Conservation (phyloP, 1,139 yeast species). For the Pichia sp. region DNA sequence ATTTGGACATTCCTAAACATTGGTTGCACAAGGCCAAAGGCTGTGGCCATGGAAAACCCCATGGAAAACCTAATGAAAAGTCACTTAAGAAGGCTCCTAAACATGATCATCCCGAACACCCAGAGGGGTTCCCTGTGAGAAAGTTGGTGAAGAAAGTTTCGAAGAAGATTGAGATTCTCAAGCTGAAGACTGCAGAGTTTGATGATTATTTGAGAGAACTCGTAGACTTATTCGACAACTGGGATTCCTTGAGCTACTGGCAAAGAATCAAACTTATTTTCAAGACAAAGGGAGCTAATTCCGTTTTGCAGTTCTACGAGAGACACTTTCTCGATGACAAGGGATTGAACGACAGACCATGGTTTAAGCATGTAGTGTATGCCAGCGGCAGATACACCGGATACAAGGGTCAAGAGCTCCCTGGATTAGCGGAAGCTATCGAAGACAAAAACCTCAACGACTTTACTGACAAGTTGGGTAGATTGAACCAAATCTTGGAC, state of each 20-base stretch:
- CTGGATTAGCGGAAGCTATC: slow-evolving; percentile 75
- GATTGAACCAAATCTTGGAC: slow-evolving; percentile 15
- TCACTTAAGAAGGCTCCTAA: not conserved
- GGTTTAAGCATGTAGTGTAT: slow-evolving; percentile 83
- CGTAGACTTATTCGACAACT: slow-evolving; percentile 37
- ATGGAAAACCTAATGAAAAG: too few species aligned
- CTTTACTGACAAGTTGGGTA: slow-evolving; percentile 36
- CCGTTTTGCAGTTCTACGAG: slow-evolving; percentile 52
- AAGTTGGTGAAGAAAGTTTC: slow-evolving; percentile 27
- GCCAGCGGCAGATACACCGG: slow-evolving; percentile 87
- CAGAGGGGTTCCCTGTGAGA: too few species aligned
- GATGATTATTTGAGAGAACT: slow-evolving; percentile 39
- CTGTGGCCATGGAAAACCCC: not conserved
- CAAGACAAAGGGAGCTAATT: slow-evolving; percentile 31
- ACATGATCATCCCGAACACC: not conserved
- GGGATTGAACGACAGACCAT: slow-evolving; percentile 67
- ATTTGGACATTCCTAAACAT: slow-evolving; percentile 35
- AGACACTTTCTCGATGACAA: slow-evolving; percentile 57
- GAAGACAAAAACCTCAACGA: slow-evolving; percentile 60
- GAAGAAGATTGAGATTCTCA: slow-evolving; percentile 26
- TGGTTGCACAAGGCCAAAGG: slow-evolving; percentile 32
- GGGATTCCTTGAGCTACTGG: slow-evolving; percentile 36
- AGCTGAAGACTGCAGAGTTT: slow-evolving; percentile 33
- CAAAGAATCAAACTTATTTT: slow-evolving; percentile 37
- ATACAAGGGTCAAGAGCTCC: slow-evolving; percentile 76